A percentile compares a stretch with the other conserved stretches of the same genome.
Evolutionary conservation across 805 yeast species (phyloP).

Genomic region (Kodamaea leandrae): DNA sequence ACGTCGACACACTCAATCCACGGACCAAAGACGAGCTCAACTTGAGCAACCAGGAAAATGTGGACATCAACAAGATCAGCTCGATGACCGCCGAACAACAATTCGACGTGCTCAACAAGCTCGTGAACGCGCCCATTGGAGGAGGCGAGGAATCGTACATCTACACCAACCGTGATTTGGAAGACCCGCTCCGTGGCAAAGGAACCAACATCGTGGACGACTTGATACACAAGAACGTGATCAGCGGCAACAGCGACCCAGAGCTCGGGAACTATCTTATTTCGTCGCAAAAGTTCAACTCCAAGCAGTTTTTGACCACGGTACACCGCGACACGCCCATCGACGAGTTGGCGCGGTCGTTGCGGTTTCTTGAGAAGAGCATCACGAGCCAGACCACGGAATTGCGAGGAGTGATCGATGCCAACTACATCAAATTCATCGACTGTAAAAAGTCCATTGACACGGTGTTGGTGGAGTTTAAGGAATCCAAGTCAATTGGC

Average conservation of each 20-base stretch:
- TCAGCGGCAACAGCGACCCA: constrained; percentile 30
- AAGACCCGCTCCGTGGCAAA: constrained; percentile 35
- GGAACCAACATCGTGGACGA: constrained; percentile 29
- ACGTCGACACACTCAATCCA: constrained; percentile 24
- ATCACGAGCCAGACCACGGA: constrained; percentile 36
- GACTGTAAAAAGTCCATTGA: constrained; percentile 40
- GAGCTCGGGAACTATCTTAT: constrained; percentile 31
- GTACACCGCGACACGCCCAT: constrained; percentile 39
- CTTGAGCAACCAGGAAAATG: constrained; percentile 12
- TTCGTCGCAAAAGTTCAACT: constrained; percentile 34
- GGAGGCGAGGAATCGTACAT: constrained; percentile 5
- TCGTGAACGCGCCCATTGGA: constrained; percentile 18
- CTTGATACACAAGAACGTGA: constrained; percentile 23
- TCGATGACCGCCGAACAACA: constrained; percentile 27
- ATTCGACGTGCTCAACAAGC: constrained; percentile 26
- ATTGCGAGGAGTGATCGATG: constrained; percentile 36
- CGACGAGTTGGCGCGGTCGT: constrained; percentile 28
- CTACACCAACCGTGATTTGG: constrained; percentile 21
- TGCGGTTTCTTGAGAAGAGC: constrained; percentile 31
- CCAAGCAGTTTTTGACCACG: constrained; percentile 34
- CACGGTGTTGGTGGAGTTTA: constrained; percentile 33
- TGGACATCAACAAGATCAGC: constrained; percentile 19
- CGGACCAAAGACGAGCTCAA: constrained; percentile 18
- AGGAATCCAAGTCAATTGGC: constrained; percentile 31
- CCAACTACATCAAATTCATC: constrained; percentile 35